Base-by-base conservation (phyloP, 2,329 filamentous ascomycete genomes). In the Botryotinia globosa region DNA sequence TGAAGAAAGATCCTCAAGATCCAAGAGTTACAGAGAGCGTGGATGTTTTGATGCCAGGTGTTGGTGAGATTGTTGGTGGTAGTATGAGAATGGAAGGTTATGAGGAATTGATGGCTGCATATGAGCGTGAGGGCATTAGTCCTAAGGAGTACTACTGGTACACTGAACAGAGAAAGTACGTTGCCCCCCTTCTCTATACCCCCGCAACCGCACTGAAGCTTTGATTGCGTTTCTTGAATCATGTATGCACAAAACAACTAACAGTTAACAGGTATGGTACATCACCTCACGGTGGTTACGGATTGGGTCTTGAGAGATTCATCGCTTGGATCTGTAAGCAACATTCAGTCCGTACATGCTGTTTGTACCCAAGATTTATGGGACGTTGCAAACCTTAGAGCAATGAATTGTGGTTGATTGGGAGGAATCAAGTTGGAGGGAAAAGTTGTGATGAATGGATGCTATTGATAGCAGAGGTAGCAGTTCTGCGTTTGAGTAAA, bases 131-230 rank as follows among this genome's bases (percentile, higher is more conserved):
- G 83, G 91, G 91, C 58, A 97, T 98, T 82, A 90, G 93, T 78
- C 89, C 94, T 32, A 88, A 88, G 78, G 90, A 91, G 63, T 98
- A 98, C 85, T 98, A 97, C 87, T 99, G 96, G 96, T 99, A 98
- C 85, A 97, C 94, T 45, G 96, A 81, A 69, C 94, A 97, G 88
- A 88, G 94, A 81, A 97, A 96, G 93, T 94, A 84, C 86, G 91
- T 89, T 74, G 74, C 1, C 75, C 69, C 71, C 63, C 32, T 69
- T 25, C 12, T 20, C 45, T 22, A 32, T 29, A 10, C 37, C 22
- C 29, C 34, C 44, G 12, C 34, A 18, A n/a, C 48, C 66, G 22
- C 5, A 4, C 4, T 8, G 9, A 4, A n/a, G 0, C 22, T 9
- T 34, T 18, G 44, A 25, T 3, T 8, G 22, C 25, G 1, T 29